Evolutionary conservation across 208 protist genomes (phyloP).

Genomic region (Eutreptiella sp.): DNA sequence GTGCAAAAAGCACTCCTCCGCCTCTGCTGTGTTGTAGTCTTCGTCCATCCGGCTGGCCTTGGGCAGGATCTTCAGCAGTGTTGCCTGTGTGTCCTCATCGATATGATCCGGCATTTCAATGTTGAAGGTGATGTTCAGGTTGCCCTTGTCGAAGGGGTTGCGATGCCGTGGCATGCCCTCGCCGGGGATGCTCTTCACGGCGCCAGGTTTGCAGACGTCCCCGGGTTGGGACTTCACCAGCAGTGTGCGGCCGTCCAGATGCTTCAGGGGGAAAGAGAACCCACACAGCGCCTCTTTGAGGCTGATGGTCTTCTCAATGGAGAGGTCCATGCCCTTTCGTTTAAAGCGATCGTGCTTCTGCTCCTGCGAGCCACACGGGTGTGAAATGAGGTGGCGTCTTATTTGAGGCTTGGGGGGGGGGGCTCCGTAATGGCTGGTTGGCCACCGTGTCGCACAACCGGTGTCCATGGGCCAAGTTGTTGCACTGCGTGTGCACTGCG

Average conservation of each 20-base stretch:
- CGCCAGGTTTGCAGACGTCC: slow-evolving; percentile 69
- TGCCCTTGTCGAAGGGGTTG: slow-evolving; percentile 74
- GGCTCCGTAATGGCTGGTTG: too few relatives aligned
- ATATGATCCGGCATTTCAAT: slow-evolving; percentile 75
- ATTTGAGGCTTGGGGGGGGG: too few relatives aligned
- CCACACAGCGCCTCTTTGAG: slow-evolving; percentile 91
- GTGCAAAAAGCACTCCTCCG: slow-evolving; percentile 47
- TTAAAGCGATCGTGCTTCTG: slow-evolving; percentile 57
- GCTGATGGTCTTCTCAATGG: slow-evolving; percentile 52
- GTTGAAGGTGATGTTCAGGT: slow-evolving; percentile 77
- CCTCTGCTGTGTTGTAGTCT: slow-evolving; percentile 30
- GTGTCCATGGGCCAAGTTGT: too few relatives aligned
- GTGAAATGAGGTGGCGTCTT: too few relatives aligned
- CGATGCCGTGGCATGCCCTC: slow-evolving; percentile 86
- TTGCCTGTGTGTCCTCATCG: slow-evolving; percentile 31
- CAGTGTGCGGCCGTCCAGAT: slow-evolving; percentile 80
- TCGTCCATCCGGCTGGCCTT: slow-evolving; percentile 65
- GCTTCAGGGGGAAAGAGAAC: slow-evolving; percentile 70
- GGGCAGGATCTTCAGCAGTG: slow-evolving; percentile 63
- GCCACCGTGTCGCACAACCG: too few relatives aligned
- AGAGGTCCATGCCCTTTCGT: slow-evolving; percentile 52
- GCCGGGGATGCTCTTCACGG: slow-evolving; percentile 65
- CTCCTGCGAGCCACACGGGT: too few relatives aligned
- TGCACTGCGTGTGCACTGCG: too few relatives aligned
- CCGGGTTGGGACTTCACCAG: slow-evolving; percentile 50